These are phyloP conservation scores for Dendrostoma leiphaemia DNA, from an alignment of 2,329 filamentous ascomycete species.

Conservation along the genomic window DNA sequence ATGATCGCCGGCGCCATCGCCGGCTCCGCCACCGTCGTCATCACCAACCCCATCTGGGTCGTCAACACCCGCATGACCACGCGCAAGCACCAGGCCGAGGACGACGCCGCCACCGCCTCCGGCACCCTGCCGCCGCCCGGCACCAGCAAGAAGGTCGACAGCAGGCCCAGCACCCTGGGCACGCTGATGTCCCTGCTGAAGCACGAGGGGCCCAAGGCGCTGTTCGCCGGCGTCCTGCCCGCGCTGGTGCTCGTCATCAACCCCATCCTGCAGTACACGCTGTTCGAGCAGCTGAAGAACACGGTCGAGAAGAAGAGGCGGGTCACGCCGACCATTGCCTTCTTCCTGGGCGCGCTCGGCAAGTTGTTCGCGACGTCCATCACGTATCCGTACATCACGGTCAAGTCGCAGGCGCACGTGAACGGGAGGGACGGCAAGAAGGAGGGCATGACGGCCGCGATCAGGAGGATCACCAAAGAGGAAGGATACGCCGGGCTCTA, in stretches of 20 bases:
- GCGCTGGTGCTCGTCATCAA: constrained; percentile 95
- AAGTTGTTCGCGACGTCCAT: constrained; percentile 92
- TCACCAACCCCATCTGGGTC: constrained; percentile 99
- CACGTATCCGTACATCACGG: constrained; percentile 97
- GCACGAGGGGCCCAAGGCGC: constrained; percentile 78
- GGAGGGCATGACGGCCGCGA: constrained; percentile 75
- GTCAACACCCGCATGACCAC: constrained; percentile 98
- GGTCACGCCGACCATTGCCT: constrained; percentile 82
- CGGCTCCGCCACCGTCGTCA: constrained; percentile 87
- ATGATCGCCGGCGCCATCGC: constrained; percentile 96
- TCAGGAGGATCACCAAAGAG: constrained; percentile 77
- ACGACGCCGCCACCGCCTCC: constrained; percentile 23
- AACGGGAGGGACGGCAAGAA: constrained; percentile 68
- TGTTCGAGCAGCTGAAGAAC: constrained; percentile 99
- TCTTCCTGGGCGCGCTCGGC: constrained; percentile 86
- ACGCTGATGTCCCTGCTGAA: constrained; percentile 78
- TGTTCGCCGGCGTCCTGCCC: constrained; percentile 91
- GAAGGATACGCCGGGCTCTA: constrained; percentile 93
- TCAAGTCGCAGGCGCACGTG: constrained; percentile 97
- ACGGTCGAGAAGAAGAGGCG: constrained; percentile 63
- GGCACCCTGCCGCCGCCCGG: constrained; percentile 30
- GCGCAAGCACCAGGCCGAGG: constrained; percentile 55
- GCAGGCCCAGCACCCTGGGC: constrained; percentile 68
- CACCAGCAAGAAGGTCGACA: constrained; percentile 35
- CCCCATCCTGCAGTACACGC: constrained; percentile 96